A percentile compares a stretch with the other conserved stretches of the same genome.
phyloP scores from a whole-genome alignment of 345 rosid genomes.

The Angophora floribunda region DNA sequence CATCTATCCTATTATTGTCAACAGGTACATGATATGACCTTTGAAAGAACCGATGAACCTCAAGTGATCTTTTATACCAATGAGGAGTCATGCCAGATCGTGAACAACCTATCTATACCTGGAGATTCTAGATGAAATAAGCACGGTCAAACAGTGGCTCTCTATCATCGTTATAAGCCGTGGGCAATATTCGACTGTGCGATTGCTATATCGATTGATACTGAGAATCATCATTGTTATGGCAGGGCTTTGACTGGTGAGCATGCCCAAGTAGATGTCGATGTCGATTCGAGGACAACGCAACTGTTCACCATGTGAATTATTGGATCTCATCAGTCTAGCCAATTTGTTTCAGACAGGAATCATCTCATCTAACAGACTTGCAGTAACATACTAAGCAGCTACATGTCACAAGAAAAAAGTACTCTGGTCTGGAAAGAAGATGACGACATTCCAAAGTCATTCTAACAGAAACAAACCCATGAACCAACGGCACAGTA shows the following conservation, averaged over 20 bases:
- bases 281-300: not conserved
- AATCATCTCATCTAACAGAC: not conserved
- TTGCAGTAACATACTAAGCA: not conserved
- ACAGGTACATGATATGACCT: not conserved
- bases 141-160: not conserved
- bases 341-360: not conserved
- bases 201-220: not conserved
- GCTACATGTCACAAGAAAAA: not conserved
- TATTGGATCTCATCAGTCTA: not conserved
- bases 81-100: not conserved
- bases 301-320: not conserved
- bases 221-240: accelerated
- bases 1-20: not conserved
- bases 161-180: not conserved
- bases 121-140: not conserved
- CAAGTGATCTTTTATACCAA: not conserved
- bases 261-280: not conserved
- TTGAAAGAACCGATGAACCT: too few relatives aligned
- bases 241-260: not conserved
- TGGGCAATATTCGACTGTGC: accelerated
- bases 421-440: not conserved
- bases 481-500: not conserved
- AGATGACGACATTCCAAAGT: not conserved
- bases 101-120: not conserved
- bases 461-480: not conserved